These are phyloP conservation scores for Chrysosporium keratinophilum DNA, from an alignment of 2,329 filamentous ascomycete genomes.

Conservation along the genomic window DNA sequence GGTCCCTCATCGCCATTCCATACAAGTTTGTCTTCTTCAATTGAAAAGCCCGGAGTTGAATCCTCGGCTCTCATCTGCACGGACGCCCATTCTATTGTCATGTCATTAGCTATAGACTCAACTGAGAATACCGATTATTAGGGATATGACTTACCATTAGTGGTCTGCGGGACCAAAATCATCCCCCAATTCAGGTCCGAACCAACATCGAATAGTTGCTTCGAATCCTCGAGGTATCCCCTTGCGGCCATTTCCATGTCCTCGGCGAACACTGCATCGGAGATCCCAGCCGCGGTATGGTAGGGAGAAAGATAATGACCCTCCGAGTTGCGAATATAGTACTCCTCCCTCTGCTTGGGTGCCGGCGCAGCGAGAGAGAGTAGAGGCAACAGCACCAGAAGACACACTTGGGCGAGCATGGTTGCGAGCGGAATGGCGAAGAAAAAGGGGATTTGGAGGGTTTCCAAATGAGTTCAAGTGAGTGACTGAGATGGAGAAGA, in stretches of 20 bases:
- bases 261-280: constrained; percentile 28
- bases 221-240: constrained; percentile 28
- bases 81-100: constrained; percentile 26
- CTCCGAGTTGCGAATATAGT: constrained; percentile 30
- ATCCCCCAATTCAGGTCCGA: constrained; percentile 28
- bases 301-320: constrained; percentile 31
- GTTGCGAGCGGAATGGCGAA: background rate
- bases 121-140: background rate
- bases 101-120: background rate
- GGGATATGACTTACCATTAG: constrained; percentile 25
- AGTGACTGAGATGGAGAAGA: background rate
- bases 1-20: constrained; percentile 28
- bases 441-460: background rate
- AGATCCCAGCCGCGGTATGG: constrained; percentile 34
- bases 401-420: constrained; percentile 4
- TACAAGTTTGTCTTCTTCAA: constrained; percentile 16
- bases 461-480: background rate
- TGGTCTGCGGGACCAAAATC: constrained; percentile 21
- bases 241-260: constrained; percentile 20
- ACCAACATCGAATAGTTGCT: constrained; percentile 24
- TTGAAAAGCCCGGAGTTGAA: constrained; percentile 25
- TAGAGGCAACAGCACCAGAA: constrained; percentile 15
- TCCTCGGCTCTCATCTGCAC: constrained; percentile 29
- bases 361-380: constrained; percentile 22
- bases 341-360: constrained; percentile 15